Conservation (phyloP, 768 basidiomycete genomes). For the Mycena filopes region DNA sequence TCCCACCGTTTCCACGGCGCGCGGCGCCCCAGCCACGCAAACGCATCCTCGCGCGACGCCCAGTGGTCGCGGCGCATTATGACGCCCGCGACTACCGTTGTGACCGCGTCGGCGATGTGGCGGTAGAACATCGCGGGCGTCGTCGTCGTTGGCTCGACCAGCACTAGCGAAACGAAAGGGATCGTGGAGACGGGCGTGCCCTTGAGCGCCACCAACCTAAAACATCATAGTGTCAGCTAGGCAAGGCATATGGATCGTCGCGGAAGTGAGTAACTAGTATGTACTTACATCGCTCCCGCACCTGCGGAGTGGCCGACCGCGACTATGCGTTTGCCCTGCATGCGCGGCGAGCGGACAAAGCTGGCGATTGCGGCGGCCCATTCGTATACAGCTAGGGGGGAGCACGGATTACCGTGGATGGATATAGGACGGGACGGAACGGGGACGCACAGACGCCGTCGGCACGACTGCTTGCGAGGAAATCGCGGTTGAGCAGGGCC, state of each 20-base stretch:
- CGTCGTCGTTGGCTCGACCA: conserved; percentile 48
- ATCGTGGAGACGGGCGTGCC: background rate
- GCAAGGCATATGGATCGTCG: no score
- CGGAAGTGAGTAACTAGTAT: background rate
- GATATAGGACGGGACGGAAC: background rate
- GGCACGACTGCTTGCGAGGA: conserved; percentile 35
- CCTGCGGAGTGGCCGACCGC: conserved; percentile 49
- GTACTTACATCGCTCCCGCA: conserved; percentile 42
- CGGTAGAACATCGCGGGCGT: conserved; percentile 39
- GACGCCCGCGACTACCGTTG: conserved; percentile 32
- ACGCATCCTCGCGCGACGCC: conserved; percentile 41
- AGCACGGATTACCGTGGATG: background rate
- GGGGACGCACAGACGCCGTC: conserved; percentile 35
- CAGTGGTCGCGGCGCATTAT: conserved; percentile 41
- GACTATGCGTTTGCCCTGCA: conserved; percentile 39
- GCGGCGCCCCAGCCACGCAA: conserved; percentile 36
- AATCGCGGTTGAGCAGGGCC: conserved; percentile 44
- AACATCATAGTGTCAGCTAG: no score
- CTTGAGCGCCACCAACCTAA: conserved; percentile 34
- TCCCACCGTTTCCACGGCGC: conserved; percentile 46
- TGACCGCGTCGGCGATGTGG: conserved; percentile 31
- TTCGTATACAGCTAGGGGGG: conserved; percentile 41
- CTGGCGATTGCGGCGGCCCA: conserved; percentile 36
- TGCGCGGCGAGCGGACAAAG: conserved; percentile 34
- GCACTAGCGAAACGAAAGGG: conserved; percentile 40